Conservation (phyloP, 768 basidiomycete species). For the Strobilomyces confusus region DNA sequence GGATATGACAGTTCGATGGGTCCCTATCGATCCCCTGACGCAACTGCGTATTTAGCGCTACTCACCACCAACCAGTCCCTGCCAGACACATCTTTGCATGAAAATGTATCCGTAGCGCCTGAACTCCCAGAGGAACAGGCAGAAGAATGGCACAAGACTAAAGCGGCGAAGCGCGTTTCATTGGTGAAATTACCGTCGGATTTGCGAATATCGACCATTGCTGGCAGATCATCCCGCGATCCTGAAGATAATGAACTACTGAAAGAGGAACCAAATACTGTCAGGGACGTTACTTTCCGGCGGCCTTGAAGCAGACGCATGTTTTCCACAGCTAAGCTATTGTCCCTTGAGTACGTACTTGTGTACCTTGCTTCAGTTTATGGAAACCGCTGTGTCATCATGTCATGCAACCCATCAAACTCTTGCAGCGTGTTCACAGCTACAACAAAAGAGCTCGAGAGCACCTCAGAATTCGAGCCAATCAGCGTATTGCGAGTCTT, state of each 20-base stretch:
- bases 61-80: constrained; percentile 18
- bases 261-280: constrained; percentile 9
- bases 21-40: constrained; percentile 30
- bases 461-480: not conserved
- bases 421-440: not conserved
- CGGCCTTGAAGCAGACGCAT: constrained; percentile 1
- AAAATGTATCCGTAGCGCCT: constrained; percentile 42
- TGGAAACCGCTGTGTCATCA: constrained; percentile 1
- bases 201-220: constrained; percentile 29
- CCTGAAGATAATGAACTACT: constrained; percentile 1
- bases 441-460: not conserved
- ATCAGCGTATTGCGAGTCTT: not conserved
- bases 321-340: constrained; percentile 8
- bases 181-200: constrained; percentile 69
- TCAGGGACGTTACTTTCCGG: not conserved
- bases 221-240: constrained; percentile 14
- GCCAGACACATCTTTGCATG: constrained; percentile 33
- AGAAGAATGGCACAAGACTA: constrained; percentile 87
- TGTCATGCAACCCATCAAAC: not conserved
- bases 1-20: constrained; percentile 29
- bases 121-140: constrained; percentile 64
- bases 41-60: constrained; percentile 22
- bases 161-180: constrained; percentile 81
- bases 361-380: constrained; percentile 9
- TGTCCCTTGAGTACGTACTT: not conserved